Evolutionary conservation across 805 yeast species (phyloP), one percentile per base, ranked within the genome.

Genomic region (Cyberlindnera maclurae): DNA sequence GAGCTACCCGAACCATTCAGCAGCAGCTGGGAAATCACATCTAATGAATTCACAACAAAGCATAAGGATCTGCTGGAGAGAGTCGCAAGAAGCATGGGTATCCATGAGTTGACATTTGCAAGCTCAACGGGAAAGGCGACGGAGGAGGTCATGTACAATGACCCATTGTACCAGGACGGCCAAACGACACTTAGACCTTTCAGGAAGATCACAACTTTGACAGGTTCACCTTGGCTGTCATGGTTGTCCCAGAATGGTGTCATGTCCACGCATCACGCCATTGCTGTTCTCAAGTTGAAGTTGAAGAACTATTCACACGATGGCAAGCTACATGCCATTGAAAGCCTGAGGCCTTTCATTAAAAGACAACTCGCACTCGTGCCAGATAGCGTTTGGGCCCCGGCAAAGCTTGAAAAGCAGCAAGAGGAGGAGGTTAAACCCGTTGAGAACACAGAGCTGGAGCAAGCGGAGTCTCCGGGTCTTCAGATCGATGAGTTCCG

Each of bases 181-280:
- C 20, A 15, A 7, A 15, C 26, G 20, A 24, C 9, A 18, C 5
- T 33, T 9, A 9, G 15, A 10, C 29, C 29, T 10, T 33, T 24
- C 24, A 22, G 34, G 10, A 13, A n/a, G 12, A 12, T 31, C 10
- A 12, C 22, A 18, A 26, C 13, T 15, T 27, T 20, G 15, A 12
- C 26, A n/a, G 13, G 8, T 16, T 12, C 26, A 12, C 20, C 34
- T 8, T 31, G 34, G 34, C n/a, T 20, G 4, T 15, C 20, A 5
- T 31, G 34, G 34, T 22, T 31, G 11, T 18, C 20, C 12, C 8
- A 31, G 26, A 31, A 31, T 22, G 34, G 26, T 20, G 22, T 31
- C 27, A 16, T 6, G 12, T 20, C 18, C 11, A 12, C 9, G 4
- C 12, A 4, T 10, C 27, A 20, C 8, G 26, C 20, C 17, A 7